Percentiles rank a stretch among this genome's conserved stretches.
phyloP scores from a whole-genome alignment of 2,329 filamentous ascomycete species.

The Microdochium nivale region DNA sequence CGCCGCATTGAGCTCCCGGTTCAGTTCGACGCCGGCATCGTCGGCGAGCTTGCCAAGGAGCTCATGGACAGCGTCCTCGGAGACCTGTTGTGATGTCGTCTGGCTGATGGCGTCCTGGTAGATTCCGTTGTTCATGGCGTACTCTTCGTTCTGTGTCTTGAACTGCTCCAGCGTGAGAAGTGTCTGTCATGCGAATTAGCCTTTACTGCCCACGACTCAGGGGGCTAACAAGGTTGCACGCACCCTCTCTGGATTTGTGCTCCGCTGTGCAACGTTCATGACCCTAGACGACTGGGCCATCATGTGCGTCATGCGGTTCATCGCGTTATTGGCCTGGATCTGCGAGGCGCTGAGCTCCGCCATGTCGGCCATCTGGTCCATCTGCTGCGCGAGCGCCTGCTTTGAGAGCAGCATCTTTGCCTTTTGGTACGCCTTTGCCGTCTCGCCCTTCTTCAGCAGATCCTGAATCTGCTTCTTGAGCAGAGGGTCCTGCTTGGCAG shows the following conservation, averaged over 20 bases:
- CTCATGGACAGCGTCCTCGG: constrained; percentile 80
- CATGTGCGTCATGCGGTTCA: constrained; percentile 58
- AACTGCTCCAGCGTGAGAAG: constrained; percentile 53
- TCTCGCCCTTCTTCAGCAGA: constrained; percentile 54
- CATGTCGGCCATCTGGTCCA: constrained; percentile 58
- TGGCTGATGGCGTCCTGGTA: constrained; percentile 81
- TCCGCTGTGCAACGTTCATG: constrained; percentile 50
- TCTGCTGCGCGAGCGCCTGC: constrained; percentile 53
- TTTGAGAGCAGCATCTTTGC: constrained; percentile 54
- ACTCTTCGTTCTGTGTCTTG: constrained; percentile 54
- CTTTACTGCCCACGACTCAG: background rate
- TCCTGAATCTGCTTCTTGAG: constrained; percentile 56
- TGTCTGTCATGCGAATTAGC: constrained; percentile 25
- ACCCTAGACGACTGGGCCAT: constrained; percentile 51
- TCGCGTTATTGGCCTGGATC: constrained; percentile 56
- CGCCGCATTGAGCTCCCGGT: constrained; percentile 59
- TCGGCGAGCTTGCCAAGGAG: constrained; percentile 80
- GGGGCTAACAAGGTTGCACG: background rate
- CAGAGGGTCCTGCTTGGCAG: constrained; percentile 50
- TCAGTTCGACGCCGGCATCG: constrained; percentile 77
- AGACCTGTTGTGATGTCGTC: constrained; percentile 63
- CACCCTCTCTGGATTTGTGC: constrained; percentile 45
- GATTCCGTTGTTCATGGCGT: constrained; percentile 59
- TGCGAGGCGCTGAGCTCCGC: constrained; percentile 50
- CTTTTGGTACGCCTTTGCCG: constrained; percentile 54